A percentile compares a stretch with the other conserved stretches of the same genome.
These are phyloP conservation scores for Metschnikowia drakensbergensis DNA, from an alignment of 805 yeast genomes.

Conservation along the genomic window DNA sequence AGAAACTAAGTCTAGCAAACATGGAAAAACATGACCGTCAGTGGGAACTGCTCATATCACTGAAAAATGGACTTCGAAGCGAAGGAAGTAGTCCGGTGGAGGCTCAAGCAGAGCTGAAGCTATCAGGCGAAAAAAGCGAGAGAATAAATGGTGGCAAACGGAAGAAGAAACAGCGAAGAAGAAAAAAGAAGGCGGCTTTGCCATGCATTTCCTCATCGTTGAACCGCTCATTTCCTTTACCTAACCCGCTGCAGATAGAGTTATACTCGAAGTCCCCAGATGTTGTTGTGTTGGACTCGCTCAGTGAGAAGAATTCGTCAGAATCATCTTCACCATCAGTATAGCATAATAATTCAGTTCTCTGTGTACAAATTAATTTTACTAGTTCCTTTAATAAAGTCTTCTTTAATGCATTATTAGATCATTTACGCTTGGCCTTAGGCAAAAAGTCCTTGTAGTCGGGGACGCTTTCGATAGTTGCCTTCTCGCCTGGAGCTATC, in stretches of 20 bases:
- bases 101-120: background rate
- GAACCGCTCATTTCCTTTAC: slow-evolving; percentile 18
- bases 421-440: slow-evolving; percentile 1
- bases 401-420: background rate
- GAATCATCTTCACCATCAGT: slow-evolving; percentile 3
- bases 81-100: background rate
- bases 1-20: slow-evolving; percentile 16
- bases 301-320: background rate
- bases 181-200: slow-evolving; percentile 5
- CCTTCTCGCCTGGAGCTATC: slow-evolving; percentile 37
- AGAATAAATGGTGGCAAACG: background rate
- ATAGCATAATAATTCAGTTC: background rate
- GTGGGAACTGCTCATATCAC: slow-evolving; percentile 11
- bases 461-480: slow-evolving; percentile 43
- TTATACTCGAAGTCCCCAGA: slow-evolving; percentile 15
- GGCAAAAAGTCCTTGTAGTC: slow-evolving; percentile 33
- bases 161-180: slow-evolving; percentile 2
- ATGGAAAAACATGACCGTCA: slow-evolving; percentile 20
- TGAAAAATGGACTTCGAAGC: background rate
- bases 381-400: background rate
- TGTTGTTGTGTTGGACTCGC: slow-evolving; percentile 13
- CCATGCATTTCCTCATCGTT: slow-evolving; percentile 15
- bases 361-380: background rate
- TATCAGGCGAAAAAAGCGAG: slow-evolving; percentile 1
- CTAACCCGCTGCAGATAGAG: slow-evolving; percentile 18